phyloP scores from a whole-genome alignment of 2,329 filamentous ascomycete species.

The Orbilia quercus region DNA sequence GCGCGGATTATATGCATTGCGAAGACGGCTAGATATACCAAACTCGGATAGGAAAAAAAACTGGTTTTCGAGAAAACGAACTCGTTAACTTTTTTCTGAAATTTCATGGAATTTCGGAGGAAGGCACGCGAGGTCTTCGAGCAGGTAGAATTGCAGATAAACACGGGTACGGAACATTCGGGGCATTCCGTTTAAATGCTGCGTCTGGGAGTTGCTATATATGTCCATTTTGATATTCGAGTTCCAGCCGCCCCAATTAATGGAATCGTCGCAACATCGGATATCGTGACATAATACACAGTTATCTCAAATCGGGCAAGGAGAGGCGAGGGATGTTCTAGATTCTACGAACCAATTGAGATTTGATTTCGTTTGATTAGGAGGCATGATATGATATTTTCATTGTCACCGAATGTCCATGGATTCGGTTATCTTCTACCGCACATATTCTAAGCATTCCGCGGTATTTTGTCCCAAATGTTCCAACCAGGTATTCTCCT shows the following conservation, averaged over 20 bases:
- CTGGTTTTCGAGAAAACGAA: background rate
- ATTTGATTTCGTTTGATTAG: background rate
- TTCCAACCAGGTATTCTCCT: conserved; percentile 18
- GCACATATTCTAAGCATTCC: background rate
- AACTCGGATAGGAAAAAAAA: background rate
- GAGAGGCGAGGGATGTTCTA: background rate
- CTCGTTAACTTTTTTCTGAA: background rate
- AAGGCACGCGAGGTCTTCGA: too few relatives aligned
- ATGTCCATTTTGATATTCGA: background rate
- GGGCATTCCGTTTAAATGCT: background rate
- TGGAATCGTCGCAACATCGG: conserved; percentile 10
- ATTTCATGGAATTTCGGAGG: background rate
- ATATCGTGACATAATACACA: conserved; percentile 17
- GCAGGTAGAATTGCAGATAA: too few relatives aligned
- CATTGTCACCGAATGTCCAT: conserved; percentile 13
- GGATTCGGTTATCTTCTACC: conserved; percentile 11
- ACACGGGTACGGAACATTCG: too few relatives aligned
- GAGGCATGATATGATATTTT: conserved; percentile 17
- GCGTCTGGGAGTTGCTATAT: too few relatives aligned
- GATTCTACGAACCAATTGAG: too few relatives aligned
- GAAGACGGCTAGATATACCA: conserved; percentile 18
- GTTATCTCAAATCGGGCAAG: conserved; percentile 1
- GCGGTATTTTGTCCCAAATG: conserved; percentile 17
- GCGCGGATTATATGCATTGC: background rate
- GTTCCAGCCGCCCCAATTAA: conserved; percentile 24